Base-by-base conservation (phyloP, 2,329 filamentous ascomycete species). In the Cadophora luteo-olivacea region DNA sequence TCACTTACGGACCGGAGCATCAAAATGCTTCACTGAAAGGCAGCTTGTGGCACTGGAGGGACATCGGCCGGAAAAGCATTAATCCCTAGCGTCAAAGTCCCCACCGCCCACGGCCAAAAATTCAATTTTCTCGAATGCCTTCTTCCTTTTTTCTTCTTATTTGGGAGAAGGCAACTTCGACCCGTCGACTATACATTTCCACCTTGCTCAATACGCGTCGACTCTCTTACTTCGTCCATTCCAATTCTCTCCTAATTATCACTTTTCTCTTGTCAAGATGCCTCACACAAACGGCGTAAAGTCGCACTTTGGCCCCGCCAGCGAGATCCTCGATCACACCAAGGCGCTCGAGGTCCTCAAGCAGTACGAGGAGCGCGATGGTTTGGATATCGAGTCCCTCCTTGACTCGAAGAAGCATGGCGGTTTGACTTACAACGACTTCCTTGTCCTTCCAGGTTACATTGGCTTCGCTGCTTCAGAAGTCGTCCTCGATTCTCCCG, bases 361-460 rank as follows among this genome's bases (percentile, higher is more conserved):
- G 80, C 89, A 95, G 78, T 97, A 97, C 82, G 80, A 90, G 74
- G 86, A 86, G 80, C 86, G 84, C 76, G 96, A 99, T 88, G 96
- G 96, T 69, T 91, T 99, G 76, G 89, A 93, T 79, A 89, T 97
- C 77, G 85, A 93, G 78, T 90, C 93, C 73, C 87, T 99, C 76
- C 89, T 98, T 80, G 92, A 99, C 84, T 94, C 95, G 74, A 91
- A 92, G 84, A 91, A 91, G 82, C 92, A 94, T 78, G 96, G 96
- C 71, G 96, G 96, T 77, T 86, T 99, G 78, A 98, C 95, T 69
- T 99, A 97, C 87, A 99, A 99, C 82, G 96, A 99, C 83, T 99
- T 99, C 85, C 89, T 99, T 72, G 84, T 99, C 77, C 87, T 99
- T 71, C 96, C 96, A 68, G 97, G 97, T 80, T 97, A 97, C 84